These are phyloP conservation scores for Salvia hispanica DNA, from an alignment of 257 asterid genomes.

Conservation along the genomic window DNA sequence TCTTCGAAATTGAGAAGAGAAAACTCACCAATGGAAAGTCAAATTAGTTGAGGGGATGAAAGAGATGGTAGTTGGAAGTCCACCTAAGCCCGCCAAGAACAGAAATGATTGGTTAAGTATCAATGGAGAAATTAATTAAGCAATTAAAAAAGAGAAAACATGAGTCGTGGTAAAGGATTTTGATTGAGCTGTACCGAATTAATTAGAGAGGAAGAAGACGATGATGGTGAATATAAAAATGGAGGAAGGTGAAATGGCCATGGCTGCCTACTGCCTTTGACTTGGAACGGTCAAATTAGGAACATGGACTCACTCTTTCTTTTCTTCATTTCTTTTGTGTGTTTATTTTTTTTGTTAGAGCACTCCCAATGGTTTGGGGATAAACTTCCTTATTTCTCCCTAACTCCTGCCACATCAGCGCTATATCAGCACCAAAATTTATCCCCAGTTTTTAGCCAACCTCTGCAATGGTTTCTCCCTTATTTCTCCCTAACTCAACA, in stretches of 20 bases:
- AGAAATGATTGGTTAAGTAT: not conserved
- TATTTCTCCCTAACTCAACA: too few species aligned
- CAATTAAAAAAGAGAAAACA: not conserved
- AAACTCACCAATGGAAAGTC: conserved; percentile 24
- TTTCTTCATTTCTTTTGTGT: too few species aligned
- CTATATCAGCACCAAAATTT: too few species aligned
- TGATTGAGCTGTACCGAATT: not conserved
- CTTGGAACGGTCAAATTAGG: conserved; percentile 31
- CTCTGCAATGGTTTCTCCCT: too few species aligned
- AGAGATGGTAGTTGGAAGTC: conserved; percentile 31
- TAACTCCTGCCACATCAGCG: too few species aligned
- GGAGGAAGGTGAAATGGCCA: conserved; percentile 9
- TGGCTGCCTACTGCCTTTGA: conserved; percentile 30
- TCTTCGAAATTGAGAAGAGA: not conserved
- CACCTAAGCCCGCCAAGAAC: conserved; percentile 32
- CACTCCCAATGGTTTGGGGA: too few species aligned
- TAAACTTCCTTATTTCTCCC: too few species aligned
- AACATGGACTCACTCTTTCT: not conserved
- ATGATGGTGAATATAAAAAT: not conserved
- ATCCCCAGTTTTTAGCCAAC: too few species aligned
- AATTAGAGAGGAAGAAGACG: conserved; percentile 9
- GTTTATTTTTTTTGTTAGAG: too few species aligned
- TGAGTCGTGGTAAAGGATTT: not conserved
- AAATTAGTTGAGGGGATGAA: not conserved
- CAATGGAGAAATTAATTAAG: not conserved